Percentiles rank a stretch among this genome's conserved stretches.
Evolutionary conservation across 495 filamentous ascomycete species (phyloP).

Genomic region (Penicillium odoratum): DNA sequence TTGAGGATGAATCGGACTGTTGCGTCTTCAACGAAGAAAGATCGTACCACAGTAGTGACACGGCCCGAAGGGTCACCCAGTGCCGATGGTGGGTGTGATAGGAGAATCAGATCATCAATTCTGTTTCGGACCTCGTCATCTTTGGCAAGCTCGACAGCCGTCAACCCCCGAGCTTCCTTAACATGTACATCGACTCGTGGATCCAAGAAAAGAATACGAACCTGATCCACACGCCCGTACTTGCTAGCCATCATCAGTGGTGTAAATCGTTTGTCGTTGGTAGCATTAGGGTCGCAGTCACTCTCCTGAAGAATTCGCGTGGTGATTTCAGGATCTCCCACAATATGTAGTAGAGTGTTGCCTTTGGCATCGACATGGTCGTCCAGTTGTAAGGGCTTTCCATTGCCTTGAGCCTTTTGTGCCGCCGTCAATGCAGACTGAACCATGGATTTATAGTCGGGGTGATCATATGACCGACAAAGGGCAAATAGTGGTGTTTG

Average conservation of each 20-base stretch:
- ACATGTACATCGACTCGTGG: constrained; percentile 80
- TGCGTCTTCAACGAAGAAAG: constrained; percentile 96
- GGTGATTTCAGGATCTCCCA: constrained; percentile 80
- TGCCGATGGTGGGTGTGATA: constrained; percentile 60
- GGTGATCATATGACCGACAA: constrained; percentile 93
- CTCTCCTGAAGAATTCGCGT: constrained; percentile 73
- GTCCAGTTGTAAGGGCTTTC: constrained; percentile 79
- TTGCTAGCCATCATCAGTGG: constrained; percentile 99
- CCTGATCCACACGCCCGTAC: constrained; percentile 91
- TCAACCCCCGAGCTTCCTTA: constrained; percentile 85
- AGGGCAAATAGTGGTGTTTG: constrained; percentile 95
- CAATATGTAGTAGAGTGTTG: constrained; percentile 90
- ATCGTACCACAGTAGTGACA: constrained; percentile 91
- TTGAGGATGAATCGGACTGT: constrained; percentile 92
- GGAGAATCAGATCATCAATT: constrained; percentile 89
- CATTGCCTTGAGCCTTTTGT: constrained; percentile 71
- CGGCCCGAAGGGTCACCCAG: constrained; percentile 65
- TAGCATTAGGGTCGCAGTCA: constrained; percentile 92
- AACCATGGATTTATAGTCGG: constrained; percentile 83
- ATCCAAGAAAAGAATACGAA: constrained; percentile 83
- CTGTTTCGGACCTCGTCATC: constrained; percentile 96
- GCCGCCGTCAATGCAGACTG: constrained; percentile 74
- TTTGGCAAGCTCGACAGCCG: constrained; percentile 94
- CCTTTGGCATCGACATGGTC: constrained; percentile 91
- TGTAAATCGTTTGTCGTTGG: constrained; percentile 94